Conservation (phyloP, 2,329 filamentous ascomycete species). For the Neonectria faginata region DNA sequence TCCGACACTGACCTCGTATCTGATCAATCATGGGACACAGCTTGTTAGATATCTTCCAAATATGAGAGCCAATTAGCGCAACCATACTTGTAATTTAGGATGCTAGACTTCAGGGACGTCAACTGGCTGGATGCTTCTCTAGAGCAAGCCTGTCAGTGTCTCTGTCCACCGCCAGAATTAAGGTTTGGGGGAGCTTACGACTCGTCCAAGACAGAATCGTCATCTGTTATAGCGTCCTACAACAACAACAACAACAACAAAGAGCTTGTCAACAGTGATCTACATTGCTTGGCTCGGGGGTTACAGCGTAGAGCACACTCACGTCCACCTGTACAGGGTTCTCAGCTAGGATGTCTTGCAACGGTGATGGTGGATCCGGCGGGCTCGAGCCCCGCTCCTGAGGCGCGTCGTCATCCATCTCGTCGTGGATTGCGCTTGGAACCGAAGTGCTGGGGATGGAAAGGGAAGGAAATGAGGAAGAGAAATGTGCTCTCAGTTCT, state of each 20-base stretch:
- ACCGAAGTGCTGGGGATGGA: constrained; percentile 2
- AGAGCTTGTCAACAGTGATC: constrained; percentile 3
- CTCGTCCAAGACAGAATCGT: constrained; percentile 4
- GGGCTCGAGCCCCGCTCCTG: background rate
- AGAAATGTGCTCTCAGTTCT: background rate
- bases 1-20: constrained; percentile 27
- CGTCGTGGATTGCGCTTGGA: constrained; percentile 2
- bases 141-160: background rate
- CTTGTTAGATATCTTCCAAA: background rate
- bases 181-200: background rate
- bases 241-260: constrained; percentile 1
- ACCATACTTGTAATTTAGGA: constrained; percentile 29
- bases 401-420: background rate
- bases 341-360: constrained; percentile 1
- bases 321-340: constrained; percentile 12
- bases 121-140: constrained; percentile 26
- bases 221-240: background rate
- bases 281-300: background rate
- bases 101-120: constrained; percentile 26
- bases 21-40: background rate
- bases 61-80: no score
- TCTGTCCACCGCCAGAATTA: background rate
- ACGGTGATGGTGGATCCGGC: background rate
- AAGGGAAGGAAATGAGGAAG: background rate
- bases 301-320: constrained; percentile 3